Evolutionary conservation across 2,329 filamentous ascomycete genomes (phyloP).

Genomic region (Pestalotiopsis sp.): DNA sequence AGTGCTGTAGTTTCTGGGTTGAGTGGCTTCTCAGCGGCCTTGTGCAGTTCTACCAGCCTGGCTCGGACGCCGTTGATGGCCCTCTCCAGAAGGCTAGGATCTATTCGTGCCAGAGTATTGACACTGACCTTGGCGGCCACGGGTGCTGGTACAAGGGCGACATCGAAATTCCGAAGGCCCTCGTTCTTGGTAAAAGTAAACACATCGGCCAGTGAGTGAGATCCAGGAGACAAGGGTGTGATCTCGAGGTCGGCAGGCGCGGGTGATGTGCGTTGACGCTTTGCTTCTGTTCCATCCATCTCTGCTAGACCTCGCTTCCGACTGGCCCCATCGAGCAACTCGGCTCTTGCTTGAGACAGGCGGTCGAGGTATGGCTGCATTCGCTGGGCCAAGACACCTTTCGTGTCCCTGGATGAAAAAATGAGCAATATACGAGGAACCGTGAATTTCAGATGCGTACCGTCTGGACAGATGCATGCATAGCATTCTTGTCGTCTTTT

Average conservation of each 20-base stretch:
- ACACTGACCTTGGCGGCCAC: slow-evolving; percentile 82
- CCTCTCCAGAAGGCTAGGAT: slow-evolving; percentile 68
- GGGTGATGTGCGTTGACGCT: slow-evolving; percentile 70
- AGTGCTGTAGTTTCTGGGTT: slow-evolving; percentile 64
- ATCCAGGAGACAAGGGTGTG: slow-evolving; percentile 73
- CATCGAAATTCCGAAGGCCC: slow-evolving; percentile 79
- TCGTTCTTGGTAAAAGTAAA: slow-evolving; percentile 83
- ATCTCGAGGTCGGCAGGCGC: slow-evolving; percentile 52
- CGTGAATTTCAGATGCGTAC: slow-evolving; percentile 44
- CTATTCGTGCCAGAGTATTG: slow-evolving; percentile 73
- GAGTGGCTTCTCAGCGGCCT: slow-evolving; percentile 48
- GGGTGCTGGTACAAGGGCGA: slow-evolving; percentile 73
- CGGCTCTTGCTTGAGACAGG: slow-evolving; percentile 75
- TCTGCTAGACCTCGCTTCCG: slow-evolving; percentile 79
- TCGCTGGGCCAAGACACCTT: slow-evolving; percentile 72
- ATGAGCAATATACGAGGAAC: background rate
- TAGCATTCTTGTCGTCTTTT: slow-evolving; percentile 85
- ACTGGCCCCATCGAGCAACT: slow-evolving; percentile 77
- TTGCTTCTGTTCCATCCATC: slow-evolving; percentile 77
- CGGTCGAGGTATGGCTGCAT: slow-evolving; percentile 90
- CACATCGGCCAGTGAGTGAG: slow-evolving; percentile 78
- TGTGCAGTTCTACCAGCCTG: slow-evolving; percentile 47
- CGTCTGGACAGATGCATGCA: slow-evolving; percentile 82
- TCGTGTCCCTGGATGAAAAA: slow-evolving; percentile 66
- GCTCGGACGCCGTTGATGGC: slow-evolving; percentile 69